A percentile compares a stretch with the other conserved stretches of the same genome.
phyloP scores from a whole-genome alignment of 805 yeast genomes.

The Kodamaea laetipori region DNA sequence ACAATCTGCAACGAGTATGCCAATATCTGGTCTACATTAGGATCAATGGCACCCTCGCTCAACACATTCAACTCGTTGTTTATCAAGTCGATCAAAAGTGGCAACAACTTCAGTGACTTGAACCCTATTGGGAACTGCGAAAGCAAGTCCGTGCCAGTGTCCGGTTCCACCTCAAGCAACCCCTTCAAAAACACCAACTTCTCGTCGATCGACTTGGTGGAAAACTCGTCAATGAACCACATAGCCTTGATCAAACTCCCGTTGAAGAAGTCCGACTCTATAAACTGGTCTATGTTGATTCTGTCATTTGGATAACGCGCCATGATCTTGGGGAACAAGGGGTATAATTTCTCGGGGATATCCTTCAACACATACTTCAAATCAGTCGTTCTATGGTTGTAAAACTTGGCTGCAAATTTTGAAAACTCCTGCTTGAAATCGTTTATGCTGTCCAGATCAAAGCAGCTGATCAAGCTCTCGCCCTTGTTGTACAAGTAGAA shows the following conservation, averaged over 20 bases:
- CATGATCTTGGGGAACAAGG: conserved; percentile 54
- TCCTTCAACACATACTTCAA: conserved; percentile 50
- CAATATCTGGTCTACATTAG: conserved; percentile 42
- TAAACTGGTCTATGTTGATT: conserved; percentile 62
- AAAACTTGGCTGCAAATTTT: conserved; percentile 49
- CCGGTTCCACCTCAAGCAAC: conserved; percentile 40
- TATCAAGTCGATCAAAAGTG: conserved; percentile 59
- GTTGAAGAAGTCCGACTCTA: conserved; percentile 75
- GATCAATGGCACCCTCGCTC: conserved; percentile 18
- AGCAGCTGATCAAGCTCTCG: conserved; percentile 43
- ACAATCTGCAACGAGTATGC: conserved; percentile 55
- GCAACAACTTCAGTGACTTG: conserved; percentile 71
- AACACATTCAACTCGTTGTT: conserved; percentile 37
- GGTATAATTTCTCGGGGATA: conserved; percentile 58
- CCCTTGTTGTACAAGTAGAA: conserved; percentile 65
- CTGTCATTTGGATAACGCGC: conserved; percentile 60
- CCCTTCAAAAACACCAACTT: conserved; percentile 69
- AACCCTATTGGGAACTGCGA: conserved; percentile 42
- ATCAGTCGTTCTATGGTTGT: conserved; percentile 36
- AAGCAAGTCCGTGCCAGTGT: conserved; percentile 23
- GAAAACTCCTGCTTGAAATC: conserved; percentile 61
- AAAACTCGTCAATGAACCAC: conserved; percentile 78
- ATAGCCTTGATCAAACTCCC: conserved; percentile 81
- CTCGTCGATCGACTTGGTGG: conserved; percentile 70
- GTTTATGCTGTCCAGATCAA: conserved; percentile 51